Conservation (phyloP, 345 rosid genomes). For the Hypericum perforatum region DNA sequence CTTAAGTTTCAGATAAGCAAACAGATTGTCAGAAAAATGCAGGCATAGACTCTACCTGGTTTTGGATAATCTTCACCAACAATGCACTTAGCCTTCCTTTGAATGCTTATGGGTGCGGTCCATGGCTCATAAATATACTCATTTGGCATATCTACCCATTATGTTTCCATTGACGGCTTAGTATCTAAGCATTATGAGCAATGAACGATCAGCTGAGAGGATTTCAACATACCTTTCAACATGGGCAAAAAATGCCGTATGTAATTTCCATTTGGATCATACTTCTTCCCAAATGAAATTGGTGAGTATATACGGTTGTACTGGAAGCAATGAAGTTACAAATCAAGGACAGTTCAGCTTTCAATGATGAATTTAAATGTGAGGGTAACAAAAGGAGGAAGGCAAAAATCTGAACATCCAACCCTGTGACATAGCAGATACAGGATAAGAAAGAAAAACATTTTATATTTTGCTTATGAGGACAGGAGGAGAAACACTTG, state of each 20-base stretch:
- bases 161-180: constrained; percentile 2
- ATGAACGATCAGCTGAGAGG: neutral
- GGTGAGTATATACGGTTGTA: constrained; percentile 88
- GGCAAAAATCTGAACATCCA: no score
- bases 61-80: constrained; percentile 82
- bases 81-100: constrained; percentile 71
- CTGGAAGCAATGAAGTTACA: constrained; percentile 28
- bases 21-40: constrained; percentile 12
- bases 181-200: neutral
- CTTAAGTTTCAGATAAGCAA: neutral
- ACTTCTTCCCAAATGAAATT: constrained; percentile 78
- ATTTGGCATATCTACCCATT: constrained; percentile 77
- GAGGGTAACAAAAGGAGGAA: no score
- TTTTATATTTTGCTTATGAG: no score
- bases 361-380: no score
- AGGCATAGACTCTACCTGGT: constrained; percentile 33
- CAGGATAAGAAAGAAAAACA: no score
- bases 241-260: constrained; percentile 81
- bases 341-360: constrained; percentile 3
- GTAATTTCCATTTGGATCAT: constrained; percentile 73
- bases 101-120: constrained; percentile 80
- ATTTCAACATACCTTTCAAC: constrained; percentile 54
- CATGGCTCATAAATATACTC: constrained; percentile 93
- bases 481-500: no score
- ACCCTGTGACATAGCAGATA: no score